A percentile compares a stretch with the other conserved stretches of the same genome.
Evolutionary conservation across 2,329 filamentous ascomycete species (phyloP).

Genomic region (Daldinia eschscholtzii): DNA sequence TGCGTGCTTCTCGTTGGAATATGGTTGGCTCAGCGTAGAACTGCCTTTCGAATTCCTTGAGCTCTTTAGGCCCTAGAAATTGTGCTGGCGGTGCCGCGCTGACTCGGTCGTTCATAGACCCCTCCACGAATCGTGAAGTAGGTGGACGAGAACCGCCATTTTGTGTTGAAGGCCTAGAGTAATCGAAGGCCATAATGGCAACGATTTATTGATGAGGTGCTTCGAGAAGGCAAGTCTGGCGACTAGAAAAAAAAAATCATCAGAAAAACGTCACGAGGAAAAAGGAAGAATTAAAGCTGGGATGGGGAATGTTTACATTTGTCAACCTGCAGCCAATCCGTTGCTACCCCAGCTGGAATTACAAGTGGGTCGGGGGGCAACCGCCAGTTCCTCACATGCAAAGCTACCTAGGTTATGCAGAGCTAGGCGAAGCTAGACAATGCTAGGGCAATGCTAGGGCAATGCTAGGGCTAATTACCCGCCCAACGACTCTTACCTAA

Average conservation of each 20-base stretch:
- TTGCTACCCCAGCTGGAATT: slow-evolving; percentile 36
- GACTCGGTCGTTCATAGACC: slow-evolving; percentile 85
- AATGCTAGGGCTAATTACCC: slow-evolving; percentile 27
- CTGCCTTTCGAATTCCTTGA: slow-evolving; percentile 50
- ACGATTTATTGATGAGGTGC: slow-evolving; percentile 26
- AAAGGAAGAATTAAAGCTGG: slow-evolving; percentile 24
- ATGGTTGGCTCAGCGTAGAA: slow-evolving; percentile 44
- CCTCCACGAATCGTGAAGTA: slow-evolving; percentile 74
- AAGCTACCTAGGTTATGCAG: not conserved
- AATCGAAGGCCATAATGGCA: slow-evolving; percentile 46
- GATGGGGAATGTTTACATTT: slow-evolving; percentile 36
- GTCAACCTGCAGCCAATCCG: slow-evolving; percentile 16
- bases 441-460: too few relatives aligned
- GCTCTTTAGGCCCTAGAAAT: slow-evolving; percentile 65
- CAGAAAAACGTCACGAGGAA: slow-evolving; percentile 13
- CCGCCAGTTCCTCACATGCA: slow-evolving; percentile 9
- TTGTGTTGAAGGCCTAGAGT: slow-evolving; percentile 54
- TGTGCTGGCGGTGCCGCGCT: slow-evolving; percentile 77
- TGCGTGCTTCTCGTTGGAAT: slow-evolving; percentile 24
- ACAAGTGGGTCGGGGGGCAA: slow-evolving; percentile 39
- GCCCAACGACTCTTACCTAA: slow-evolving; percentile 8
- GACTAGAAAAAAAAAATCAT: slow-evolving; percentile 17
- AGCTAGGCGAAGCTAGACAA: too few relatives aligned
- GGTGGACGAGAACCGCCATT: slow-evolving; percentile 55
- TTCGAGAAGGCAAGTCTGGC: slow-evolving; percentile 9